Base-by-base conservation (phyloP, 805 yeast species). In the Candida ponderosae region DNA sequence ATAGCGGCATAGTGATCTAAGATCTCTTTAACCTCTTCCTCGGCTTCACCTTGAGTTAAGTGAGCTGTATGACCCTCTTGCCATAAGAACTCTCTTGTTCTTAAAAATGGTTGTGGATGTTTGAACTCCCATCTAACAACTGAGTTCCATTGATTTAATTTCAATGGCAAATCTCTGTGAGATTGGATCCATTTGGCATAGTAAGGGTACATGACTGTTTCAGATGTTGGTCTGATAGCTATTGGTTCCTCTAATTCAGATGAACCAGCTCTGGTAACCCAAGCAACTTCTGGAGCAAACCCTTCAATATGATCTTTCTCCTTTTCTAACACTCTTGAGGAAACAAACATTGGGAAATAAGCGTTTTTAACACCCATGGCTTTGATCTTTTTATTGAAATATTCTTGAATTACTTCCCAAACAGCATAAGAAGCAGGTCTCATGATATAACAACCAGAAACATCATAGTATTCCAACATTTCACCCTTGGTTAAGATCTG, bases 81-180 rank as follows among this genome's bases (percentile, higher is more conserved):
- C 99, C 99, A 93, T 63, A 93, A 72, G 68, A 93, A 93, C 68
- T 93, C 99, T 70, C 99, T 83, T 13, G 98, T 94, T 76, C 99
- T 84, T 59, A 93, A 69, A 66, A 93, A 93, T 35, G 99, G 99
- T 69, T 93, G 99, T 40, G 99, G 99, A 65, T 93, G 97, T 72
- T 93, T 93, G 70, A 93, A 93, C 68, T 93, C 99, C 99, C 98
- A 93, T 72, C 99, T 83, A 35, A 93, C 99, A 32, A 93, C 99
- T 16, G 97, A 89, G 70, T 94, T 94, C 99, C 99, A 93, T 69
- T 93, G 99, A 72, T 93, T 93, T 57, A 93, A 75, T 56, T 84
- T 85, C 65, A 93, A 72, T 44, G 99, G 99, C 60, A 94, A 75
- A 63, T 93, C 99, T 65, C 98, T 83, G 70, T 93, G 95, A 23